Evolutionary conservation across 805 yeast species (phyloP).

Genomic region (Saccharomycopsis javanensis): DNA sequence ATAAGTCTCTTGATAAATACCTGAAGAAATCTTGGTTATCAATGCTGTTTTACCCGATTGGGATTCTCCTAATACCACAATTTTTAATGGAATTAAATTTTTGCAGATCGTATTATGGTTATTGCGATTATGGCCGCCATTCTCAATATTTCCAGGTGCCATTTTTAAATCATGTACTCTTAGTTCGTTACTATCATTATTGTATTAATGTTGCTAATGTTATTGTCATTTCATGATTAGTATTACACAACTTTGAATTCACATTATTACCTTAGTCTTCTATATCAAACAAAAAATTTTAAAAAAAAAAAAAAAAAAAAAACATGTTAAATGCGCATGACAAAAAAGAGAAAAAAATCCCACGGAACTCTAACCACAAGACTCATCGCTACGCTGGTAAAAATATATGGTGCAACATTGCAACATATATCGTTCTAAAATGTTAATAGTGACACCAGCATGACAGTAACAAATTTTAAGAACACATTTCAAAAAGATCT

Average conservation of each 20-base stretch:
- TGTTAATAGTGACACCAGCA: too few species aligned
- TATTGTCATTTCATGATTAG: too few species aligned
- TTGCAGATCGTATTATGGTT: slow-evolving; percentile 1
- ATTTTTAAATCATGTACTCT: background rate
- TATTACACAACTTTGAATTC: too few species aligned
- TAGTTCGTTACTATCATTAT: too few species aligned
- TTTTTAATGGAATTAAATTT: slow-evolving; percentile 38
- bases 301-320: background rate
- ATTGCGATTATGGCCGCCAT: too few species aligned
- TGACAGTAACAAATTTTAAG: too few species aligned
- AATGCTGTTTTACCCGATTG: slow-evolving; percentile 53
- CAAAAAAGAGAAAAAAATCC: background rate
- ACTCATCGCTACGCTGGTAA: background rate
- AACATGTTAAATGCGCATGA: too few species aligned
- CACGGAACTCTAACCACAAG: background rate
- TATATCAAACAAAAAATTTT: background rate
- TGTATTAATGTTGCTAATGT: too few species aligned
- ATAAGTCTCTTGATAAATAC: slow-evolving; percentile 53
- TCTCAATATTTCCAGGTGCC: too few species aligned
- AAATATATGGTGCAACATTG: background rate
- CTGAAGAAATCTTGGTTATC: slow-evolving; percentile 38
- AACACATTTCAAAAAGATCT: background rate
- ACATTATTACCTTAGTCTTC: too few species aligned
- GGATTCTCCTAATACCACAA: slow-evolving; percentile 54
- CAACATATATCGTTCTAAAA: background rate